Base-by-base conservation (phyloP, 2,329 filamentous ascomycete genomes). In the Hysterium pulicare region DNA sequence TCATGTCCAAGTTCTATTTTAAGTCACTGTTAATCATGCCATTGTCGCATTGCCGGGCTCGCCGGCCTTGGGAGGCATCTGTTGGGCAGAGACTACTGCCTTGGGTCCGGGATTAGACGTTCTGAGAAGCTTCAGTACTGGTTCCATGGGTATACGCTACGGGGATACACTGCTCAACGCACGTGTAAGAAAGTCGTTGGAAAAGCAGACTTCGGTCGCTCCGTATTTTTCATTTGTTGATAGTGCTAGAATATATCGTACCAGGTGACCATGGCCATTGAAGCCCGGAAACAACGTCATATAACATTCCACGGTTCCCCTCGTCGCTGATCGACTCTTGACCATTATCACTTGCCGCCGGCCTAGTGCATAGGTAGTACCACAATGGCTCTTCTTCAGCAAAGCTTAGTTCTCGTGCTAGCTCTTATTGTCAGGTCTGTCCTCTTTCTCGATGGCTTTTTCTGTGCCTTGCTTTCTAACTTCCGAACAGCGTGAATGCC, bases 341-440 rank as follows among this genome's bases (percentile, higher is more conserved):
- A n/a, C n/a, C n/a, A n/a, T n/a, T n/a, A n/a, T n/a, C n/a, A n/a
- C n/a, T n/a, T n/a, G n/a, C n/a, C n/a, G n/a, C n/a, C n/a, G n/a
- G n/a, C n/a, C n/a, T n/a, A n/a, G n/a, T n/a, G n/a, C n/a, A n/a
- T n/a, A n/a, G n/a, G n/a, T n/a, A n/a, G n/a, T n/a, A n/a, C n/a
- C n/a, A n/a, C n/a, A n/a, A n/a, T n/a, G n/a, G n/a, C n/a, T n/a
- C n/a, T n/a, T n/a, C n/a, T n/a, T n/a, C n/a, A n/a, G 40, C 51
- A 48, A 16, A 51, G 47, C 31, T 46, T 59, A 36, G 38, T 61
- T 28, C 54, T 48, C 26, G 46, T 64, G 44, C 50, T 64, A 21
- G 50, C 53, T 17, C 48, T 64, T 20, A 38, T 55, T 35, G 46
- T 51, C 17, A 54, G 58, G 60, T 62, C 31, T 20, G 51, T 46